Evolutionary conservation across 805 yeast genomes (phyloP).

Genomic region (Candida caryicola): DNA sequence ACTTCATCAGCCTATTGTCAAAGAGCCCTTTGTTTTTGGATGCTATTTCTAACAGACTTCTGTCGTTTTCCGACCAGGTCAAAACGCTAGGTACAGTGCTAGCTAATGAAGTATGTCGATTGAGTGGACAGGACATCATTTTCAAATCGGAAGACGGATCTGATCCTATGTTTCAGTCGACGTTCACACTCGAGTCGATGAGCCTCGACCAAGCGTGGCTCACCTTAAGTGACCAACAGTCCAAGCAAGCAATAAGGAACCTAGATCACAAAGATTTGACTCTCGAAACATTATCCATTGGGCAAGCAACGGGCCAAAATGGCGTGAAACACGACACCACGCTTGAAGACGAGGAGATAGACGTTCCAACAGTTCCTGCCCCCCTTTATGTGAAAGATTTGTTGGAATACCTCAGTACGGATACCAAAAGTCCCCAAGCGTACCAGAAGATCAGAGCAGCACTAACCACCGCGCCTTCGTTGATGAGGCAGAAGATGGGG

Average conservation of each 20-base stretch:
- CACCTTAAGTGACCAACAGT: too few species aligned
- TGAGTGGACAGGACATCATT: slow-evolving; percentile 27
- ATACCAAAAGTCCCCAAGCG: slow-evolving; percentile 43
- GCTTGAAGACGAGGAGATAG: slow-evolving; percentile 48
- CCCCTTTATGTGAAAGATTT: slow-evolving; percentile 78
- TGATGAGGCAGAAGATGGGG: slow-evolving; percentile 62
- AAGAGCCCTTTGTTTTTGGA: slow-evolving; percentile 40
- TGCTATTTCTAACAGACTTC: slow-evolving; percentile 54
- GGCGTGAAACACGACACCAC: too few species aligned
- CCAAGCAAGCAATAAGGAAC: too few species aligned
- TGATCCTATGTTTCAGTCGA: too few species aligned
- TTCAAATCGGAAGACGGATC: slow-evolving; percentile 36
- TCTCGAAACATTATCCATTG: too few species aligned
- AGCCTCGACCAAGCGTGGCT: too few species aligned
- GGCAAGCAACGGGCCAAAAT: too few species aligned
- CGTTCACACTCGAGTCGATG: too few species aligned
- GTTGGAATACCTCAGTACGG: slow-evolving; percentile 50
- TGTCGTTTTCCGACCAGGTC: slow-evolving; percentile 43
- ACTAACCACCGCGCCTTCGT: slow-evolving; percentile 49
- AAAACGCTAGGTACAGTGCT: slow-evolving; percentile 55
- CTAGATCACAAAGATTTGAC: too few species aligned
- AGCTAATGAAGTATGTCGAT: slow-evolving; percentile 48
- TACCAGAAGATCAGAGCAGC: slow-evolving; percentile 51
- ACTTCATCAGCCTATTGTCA: slow-evolving; percentile 28
- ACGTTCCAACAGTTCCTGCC: slow-evolving; percentile 34